These are phyloP conservation scores for Echinochloa phyllopogon DNA, from an alignment of 176 grass and related monocot genomes.

Conservation along the genomic window DNA sequence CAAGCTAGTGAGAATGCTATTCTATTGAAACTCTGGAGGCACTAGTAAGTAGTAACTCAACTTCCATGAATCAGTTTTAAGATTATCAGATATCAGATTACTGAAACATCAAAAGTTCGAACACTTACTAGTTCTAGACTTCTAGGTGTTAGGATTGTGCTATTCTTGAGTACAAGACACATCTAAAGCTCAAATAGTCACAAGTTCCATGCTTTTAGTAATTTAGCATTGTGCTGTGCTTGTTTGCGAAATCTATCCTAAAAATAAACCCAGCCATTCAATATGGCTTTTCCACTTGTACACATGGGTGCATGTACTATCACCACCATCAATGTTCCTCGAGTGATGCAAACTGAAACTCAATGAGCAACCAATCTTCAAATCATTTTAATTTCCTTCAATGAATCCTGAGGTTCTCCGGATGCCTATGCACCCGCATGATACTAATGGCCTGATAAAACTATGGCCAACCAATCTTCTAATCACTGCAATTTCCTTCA, in stretches of 20 bases:
- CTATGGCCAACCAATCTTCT: background rate
- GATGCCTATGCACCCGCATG: background rate
- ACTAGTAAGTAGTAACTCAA: background rate
- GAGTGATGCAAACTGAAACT: background rate
- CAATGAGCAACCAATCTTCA: background rate
- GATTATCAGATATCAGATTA: constrained; percentile 2
- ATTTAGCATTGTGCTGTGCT: background rate
- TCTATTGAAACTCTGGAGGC: background rate
- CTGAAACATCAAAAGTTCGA: background rate
- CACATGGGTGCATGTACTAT: background rate
- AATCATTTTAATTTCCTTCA: background rate
- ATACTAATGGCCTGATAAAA: background rate
- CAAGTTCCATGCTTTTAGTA: background rate
- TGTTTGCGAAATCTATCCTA: background rate
- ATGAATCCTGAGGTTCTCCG: background rate
- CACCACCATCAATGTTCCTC: background rate
- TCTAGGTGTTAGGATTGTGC: background rate
- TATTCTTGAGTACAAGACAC: background rate
- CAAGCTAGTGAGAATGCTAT: background rate
- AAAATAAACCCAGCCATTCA: background rate
- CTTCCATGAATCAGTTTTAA: background rate
- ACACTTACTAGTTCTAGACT: background rate
- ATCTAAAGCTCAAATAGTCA: background rate
- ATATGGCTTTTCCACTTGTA: background rate
- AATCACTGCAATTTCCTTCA: background rate